phyloP scores from a whole-genome alignment of 176 grass and related monocot genomes.

The Phyllostachys edulis region DNA sequence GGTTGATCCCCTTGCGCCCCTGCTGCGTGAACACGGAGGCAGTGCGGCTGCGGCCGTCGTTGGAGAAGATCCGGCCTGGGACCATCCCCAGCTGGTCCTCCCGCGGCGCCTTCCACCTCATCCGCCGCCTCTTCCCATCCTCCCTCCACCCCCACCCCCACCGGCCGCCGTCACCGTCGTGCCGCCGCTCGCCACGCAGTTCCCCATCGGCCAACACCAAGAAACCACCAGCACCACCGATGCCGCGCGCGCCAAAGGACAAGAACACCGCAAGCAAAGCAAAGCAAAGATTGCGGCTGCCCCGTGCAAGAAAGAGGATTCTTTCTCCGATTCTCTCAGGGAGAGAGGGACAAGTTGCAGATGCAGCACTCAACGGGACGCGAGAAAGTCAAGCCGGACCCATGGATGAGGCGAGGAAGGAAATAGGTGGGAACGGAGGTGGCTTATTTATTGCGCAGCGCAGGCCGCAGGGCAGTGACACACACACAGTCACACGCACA shows the following conservation, averaged over 20 bases:
- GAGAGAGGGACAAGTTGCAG: conserved; percentile 19
- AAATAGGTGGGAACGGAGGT: background rate
- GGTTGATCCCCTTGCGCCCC: conserved; percentile 94
- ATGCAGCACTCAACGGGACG: conserved; percentile 20
- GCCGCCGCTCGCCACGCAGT: conserved; percentile 52
- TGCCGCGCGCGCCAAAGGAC: background rate
- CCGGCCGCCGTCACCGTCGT: conserved; percentile 13
- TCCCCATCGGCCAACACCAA: conserved; percentile 50
- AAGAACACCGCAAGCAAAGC: conserved; percentile 2
- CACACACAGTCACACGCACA: conserved; percentile 18
- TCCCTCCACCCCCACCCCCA: background rate
- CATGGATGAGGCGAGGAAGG: conserved; percentile 13
- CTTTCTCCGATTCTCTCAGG: background rate
- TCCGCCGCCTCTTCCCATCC: conserved; percentile 28
- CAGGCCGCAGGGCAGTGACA: conserved; percentile 21
- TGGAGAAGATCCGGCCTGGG: conserved; percentile 90
- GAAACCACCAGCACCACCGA: conserved; percentile 13
- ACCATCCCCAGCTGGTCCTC: conserved; percentile 72
- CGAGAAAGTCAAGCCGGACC: conserved; percentile 45
- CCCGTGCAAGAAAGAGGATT: conserved; percentile 8
- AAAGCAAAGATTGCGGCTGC: background rate
- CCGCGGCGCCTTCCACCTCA: conserved; percentile 58
- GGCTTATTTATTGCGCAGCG: conserved; percentile 47
- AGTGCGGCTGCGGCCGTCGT: conserved; percentile 69
- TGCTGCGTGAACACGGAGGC: conserved; percentile 87